Percentiles rank a stretch among this genome's conserved stretches.
These are phyloP conservation scores for Amesomyces nigricolor DNA, from an alignment of 2,329 filamentous ascomycete species.

Conservation along the genomic window DNA sequence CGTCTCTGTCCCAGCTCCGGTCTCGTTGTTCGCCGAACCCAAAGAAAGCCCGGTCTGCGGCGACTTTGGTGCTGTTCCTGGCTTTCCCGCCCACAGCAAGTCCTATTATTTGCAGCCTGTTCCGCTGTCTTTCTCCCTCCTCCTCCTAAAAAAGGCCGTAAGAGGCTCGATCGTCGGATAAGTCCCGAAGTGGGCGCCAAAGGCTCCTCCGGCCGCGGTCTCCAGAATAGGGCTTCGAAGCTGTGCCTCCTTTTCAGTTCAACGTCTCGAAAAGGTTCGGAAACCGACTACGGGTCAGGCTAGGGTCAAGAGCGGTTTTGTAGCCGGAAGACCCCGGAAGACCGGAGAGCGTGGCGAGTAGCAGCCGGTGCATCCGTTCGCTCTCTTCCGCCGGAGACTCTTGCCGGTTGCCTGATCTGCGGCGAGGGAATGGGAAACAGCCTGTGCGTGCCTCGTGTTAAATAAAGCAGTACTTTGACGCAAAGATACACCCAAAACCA, in stretches of 20 bases:
- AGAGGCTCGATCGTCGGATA: no score
- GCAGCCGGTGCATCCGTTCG: conserved; percentile 3
- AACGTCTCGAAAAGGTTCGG: not conserved
- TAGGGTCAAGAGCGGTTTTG: not conserved
- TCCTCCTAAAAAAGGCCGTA: not conserved
- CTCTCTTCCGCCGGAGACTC: not conserved
- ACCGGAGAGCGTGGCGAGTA: not conserved
- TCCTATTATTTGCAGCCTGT: not conserved
- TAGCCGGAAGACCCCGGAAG: not conserved
- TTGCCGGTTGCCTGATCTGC: not conserved
- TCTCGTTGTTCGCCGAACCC: no score
- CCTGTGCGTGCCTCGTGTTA: not conserved
- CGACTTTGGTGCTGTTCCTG: not conserved
- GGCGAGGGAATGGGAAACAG: not conserved
- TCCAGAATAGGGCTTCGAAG: no score
- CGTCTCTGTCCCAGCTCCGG: not conserved
- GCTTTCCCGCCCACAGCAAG: not conserved
- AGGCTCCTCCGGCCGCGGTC: no score
- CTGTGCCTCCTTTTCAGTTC: not conserved
- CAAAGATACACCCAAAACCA: not conserved
- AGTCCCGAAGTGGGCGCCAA: no score
- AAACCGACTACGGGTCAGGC: not conserved
- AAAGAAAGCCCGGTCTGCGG: not conserved
- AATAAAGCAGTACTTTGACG: not conserved
- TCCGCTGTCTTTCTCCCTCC: not conserved